Evolutionary conservation across 1,139 yeast species (phyloP), one percentile per base, ranked within the genome.

Genomic region (Scheffersomyces insectosa): DNA sequence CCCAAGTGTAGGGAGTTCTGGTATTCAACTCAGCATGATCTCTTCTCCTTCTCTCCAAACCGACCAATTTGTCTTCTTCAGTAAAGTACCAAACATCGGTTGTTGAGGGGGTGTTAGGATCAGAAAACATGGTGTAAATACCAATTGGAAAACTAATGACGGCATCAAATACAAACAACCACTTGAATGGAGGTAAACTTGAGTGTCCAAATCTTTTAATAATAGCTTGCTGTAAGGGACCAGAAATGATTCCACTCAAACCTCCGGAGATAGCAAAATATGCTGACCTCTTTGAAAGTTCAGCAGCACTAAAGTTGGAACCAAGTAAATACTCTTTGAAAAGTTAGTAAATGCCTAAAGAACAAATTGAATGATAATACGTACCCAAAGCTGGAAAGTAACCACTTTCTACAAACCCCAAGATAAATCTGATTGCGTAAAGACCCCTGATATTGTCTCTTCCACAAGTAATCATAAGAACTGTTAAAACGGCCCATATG

Each of bases 321-420:
- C 56, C 56, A 15, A 52, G 46, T 11, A 52, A 42, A 52, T 55
- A 52, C 36, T 52, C 56, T 31, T 13, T 14, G 10, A 14, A 31
- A 14, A 4, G 34, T 31, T 31, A 31, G 38, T 36, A 37, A 33
- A 47, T 20, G 7, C 8, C 8, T 6, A 6, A 20, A 20, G 8
- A 20, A 20, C 6, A 20, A 20, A 8, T 20, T 6, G 34, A 14
- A 14, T 7, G 20, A 5, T 31, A 11, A 31, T 31, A 31, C 34
- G 23, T 31, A 31, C 34, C 78, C 45, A 80, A 64, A 20, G 80
- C 80, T 2, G 86, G 86, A 59, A 80, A 81, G 48, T 78, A 78
- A 0, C 85, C 85, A 16, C 82, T 60, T 56, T 82, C 88, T 2
- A 76, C 66, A 6, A 80, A 60, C 0, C 88, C 89, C 41, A 82